Evolutionary conservation across 139 green algal genomes (phyloP).

Genomic region (Chloropicon primus): DNA sequence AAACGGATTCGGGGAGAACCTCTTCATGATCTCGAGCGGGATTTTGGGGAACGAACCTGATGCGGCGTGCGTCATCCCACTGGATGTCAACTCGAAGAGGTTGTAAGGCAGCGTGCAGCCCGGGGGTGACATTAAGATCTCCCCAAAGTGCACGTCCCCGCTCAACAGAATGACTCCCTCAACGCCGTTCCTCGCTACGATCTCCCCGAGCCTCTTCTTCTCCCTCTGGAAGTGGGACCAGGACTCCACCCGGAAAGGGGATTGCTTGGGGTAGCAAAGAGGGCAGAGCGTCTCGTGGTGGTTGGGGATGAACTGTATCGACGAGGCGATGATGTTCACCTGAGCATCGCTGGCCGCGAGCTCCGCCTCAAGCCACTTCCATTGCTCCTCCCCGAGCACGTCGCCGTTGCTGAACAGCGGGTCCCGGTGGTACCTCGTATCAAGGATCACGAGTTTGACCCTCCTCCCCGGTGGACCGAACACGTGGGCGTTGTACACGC

Average conservation of each 20-base stretch:
- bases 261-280: not conserved
- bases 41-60: not conserved
- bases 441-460: constrained; percentile 25
- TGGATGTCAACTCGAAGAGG: constrained; percentile 20
- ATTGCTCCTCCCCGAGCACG: constrained; percentile 23
- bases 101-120: constrained; percentile 10
- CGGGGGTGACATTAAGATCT: constrained; percentile 13
- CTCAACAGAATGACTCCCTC: constrained; percentile 23
- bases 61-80: constrained; percentile 18
- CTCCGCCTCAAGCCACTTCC: constrained; percentile 20
- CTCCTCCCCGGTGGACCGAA: constrained; percentile 20
- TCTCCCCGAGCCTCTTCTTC: constrained; percentile 13
- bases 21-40: not conserved
- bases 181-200: constrained; percentile 1
- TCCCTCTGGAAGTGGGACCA: constrained; percentile 19
- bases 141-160: constrained; percentile 26
- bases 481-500: constrained; percentile 21
- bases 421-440: constrained; percentile 20
- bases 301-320: constrained; percentile 16
- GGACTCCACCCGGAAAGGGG: constrained; percentile 16
- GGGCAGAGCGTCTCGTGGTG: constrained; percentile 4
- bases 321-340: constrained; percentile 24
- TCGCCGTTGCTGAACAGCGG: constrained; percentile 1
- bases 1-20: not conserved
- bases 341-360: constrained; percentile 13